Base-by-base conservation (phyloP, 495 filamentous ascomycete genomes). In the Tuber brumale region DNA sequence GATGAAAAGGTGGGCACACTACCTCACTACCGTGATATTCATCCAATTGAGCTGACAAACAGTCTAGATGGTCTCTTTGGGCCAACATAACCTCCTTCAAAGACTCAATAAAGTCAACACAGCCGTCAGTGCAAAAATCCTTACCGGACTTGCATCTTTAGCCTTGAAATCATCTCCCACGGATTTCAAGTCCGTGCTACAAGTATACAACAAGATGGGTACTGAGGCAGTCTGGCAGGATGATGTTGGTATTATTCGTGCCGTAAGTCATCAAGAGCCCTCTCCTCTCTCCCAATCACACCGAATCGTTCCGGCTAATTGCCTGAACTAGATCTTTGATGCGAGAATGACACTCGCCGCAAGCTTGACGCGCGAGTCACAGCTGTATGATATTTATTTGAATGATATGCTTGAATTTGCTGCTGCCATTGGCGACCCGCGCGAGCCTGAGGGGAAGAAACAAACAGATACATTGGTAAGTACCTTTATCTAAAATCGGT, bases 41-140 rank as follows among this genome's bases (percentile, higher is more conserved):
- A 69, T 45, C 41, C 45, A 43, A 31, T 41, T 70, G 42, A 71
- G 41, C 48, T 80, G 35, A 80, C 70, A 44, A 42, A 14, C 42
- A n/a, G 44, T 39, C 41, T 72, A 82, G 84, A 95, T 98, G 70
- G 95, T 91, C 37, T 96, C 95, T 19, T 87, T 99, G 73, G 94
- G 94, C n/a, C 92, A 97, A 80, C 95, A 94, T 7, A 97, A 98
- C 92, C 88, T 99, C 27, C 85, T 97, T 12, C 95, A 98, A 80
- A 96, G 98, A 83, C 89, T 97, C 77, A 90, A 91, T 14, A 95
- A 94, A 81, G 87, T 97, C 51, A 94, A 88, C 81, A 85, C 88
- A 75, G 83, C 87, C 1, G 90, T 97, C 12, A 94, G 97, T 85
- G 88, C 91, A 19, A 90, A 90, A 73, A 95, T 98, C 70, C 90